Conservation (phyloP, 257 asterid genomes). For the Hygrophila difformis region DNA sequence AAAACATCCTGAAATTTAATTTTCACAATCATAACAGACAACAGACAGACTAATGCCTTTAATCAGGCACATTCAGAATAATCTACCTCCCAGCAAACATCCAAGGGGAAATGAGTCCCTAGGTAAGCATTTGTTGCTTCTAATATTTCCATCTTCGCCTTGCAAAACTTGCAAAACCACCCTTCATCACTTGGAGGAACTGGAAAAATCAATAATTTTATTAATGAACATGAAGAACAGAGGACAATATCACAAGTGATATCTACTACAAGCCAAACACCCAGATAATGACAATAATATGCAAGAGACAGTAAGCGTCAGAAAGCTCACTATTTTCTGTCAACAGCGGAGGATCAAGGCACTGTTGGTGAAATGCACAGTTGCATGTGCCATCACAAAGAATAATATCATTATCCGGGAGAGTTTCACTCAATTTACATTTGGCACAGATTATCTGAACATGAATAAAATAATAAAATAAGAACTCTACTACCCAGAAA, state of each 20-base stretch:
- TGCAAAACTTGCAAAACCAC: conserved; percentile 94
- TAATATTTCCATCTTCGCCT: conserved; percentile 79
- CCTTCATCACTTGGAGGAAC: conserved; percentile 97
- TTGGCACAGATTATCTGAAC: conserved; percentile 85
- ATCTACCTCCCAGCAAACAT: conserved; percentile 81
- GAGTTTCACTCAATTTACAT: conserved; percentile 73
- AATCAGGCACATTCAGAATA: conserved; percentile 8
- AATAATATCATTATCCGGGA: conserved; percentile 85
- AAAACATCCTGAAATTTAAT: conserved; percentile 58
- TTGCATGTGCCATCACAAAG: conserved; percentile 95
- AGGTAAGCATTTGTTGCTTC: conserved; percentile 96
- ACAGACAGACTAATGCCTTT: conserved; percentile 4
- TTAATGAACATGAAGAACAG: conserved; percentile 17
- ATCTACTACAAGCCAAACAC: conserved; percentile 9
- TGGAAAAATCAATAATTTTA: conserved; percentile 28
- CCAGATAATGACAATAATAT: conserved; percentile 11
- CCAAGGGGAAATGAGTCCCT: conserved; percentile 76
- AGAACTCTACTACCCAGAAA: conserved; percentile 3
- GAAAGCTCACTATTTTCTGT: conserved; percentile 73
- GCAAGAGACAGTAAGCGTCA: conserved; percentile 11
- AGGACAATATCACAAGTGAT: not conserved
- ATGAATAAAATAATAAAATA: conserved; percentile 18
- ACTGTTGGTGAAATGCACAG: conserved; percentile 88
- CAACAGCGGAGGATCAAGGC: conserved; percentile 84
- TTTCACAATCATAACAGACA: conserved; percentile 16